phyloP scores from a whole-genome alignment of 1,139 yeast genomes.

The Chernovozyma aurita region DNA sequence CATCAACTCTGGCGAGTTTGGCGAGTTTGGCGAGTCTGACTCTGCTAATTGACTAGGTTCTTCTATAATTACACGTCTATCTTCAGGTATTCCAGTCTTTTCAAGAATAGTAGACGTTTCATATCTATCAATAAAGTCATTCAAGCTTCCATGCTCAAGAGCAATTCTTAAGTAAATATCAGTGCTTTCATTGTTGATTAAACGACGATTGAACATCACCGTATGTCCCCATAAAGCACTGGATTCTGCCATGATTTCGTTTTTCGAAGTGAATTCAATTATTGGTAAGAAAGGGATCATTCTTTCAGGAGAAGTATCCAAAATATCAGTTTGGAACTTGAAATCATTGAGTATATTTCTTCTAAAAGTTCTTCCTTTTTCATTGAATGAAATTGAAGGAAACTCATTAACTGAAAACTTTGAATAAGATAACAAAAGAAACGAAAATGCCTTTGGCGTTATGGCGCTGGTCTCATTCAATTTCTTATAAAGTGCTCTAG shows the following conservation, averaged over 20 bases:
- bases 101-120: slow-evolving; percentile 44
- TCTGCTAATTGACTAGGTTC: slow-evolving; percentile 7
- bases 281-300: slow-evolving; percentile 70
- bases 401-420: slow-evolving; percentile 28
- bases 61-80: slow-evolving; percentile 13
- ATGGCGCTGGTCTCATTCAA: slow-evolving; percentile 42
- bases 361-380: slow-evolving; percentile 45
- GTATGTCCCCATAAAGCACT: slow-evolving; percentile 70
- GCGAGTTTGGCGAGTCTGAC: background rate
- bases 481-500: slow-evolving; percentile 67
- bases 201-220: slow-evolving; percentile 34
- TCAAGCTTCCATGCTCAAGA: slow-evolving; percentile 39
- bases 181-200: slow-evolving; percentile 39
- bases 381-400: slow-evolving; percentile 40
- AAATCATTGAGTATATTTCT: slow-evolving; percentile 35
- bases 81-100: slow-evolving; percentile 18
- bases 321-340: slow-evolving; percentile 5
- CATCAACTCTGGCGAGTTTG: background rate
- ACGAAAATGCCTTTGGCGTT: slow-evolving; percentile 42
- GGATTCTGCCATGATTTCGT: slow-evolving; percentile 65
- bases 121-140: slow-evolving; percentile 50
- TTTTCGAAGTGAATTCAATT: slow-evolving; percentile 30
- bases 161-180: slow-evolving; percentile 55
- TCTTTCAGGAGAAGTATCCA: slow-evolving; percentile 19
- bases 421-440: slow-evolving; percentile 55